Evolutionary conservation across 352 stramenopile genomes (phyloP).

Genomic region (Phytophthora nicotianae): DNA sequence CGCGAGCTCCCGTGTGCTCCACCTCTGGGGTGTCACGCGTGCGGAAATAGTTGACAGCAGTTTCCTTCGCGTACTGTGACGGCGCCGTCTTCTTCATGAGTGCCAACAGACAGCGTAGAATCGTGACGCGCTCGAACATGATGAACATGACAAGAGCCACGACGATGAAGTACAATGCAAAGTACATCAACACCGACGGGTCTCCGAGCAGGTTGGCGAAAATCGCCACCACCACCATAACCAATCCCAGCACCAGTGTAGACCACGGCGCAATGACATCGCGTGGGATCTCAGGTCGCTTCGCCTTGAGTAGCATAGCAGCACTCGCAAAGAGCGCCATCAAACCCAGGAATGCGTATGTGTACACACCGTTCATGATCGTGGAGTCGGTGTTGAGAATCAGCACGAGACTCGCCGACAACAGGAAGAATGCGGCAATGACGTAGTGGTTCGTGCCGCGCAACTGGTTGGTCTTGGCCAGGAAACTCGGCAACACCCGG

Average conservation of each 20-base stretch:
- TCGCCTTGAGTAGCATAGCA: conserved; percentile 85
- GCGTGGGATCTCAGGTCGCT: conserved; percentile 73
- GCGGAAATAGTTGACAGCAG: conserved; percentile 43
- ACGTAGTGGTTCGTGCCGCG: conserved; percentile 80
- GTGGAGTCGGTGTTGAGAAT: conserved; percentile 66
- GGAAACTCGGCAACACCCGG: conserved; percentile 53
- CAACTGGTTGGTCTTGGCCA: conserved; percentile 52
- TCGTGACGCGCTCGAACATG: conserved; percentile 54
- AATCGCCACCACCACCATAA: conserved; percentile 52
- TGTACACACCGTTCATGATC: conserved; percentile 81
- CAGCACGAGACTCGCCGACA: conserved; percentile 68
- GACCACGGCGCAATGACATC: conserved; percentile 60
- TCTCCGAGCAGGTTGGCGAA: conserved; percentile 55
- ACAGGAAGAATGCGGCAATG: conserved; percentile 64
- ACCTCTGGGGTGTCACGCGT: conserved; percentile 10
- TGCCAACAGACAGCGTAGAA: conserved; percentile 40
- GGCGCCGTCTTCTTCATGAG: conserved; percentile 46
- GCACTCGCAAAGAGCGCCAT: conserved; percentile 83
- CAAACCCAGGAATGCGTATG: conserved; percentile 81
- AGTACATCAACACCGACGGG: conserved; percentile 52
- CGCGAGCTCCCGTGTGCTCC: conserved; percentile 44
- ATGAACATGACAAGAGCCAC: conserved; percentile 48
- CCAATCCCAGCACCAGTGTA: conserved; percentile 27
- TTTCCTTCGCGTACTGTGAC: conserved; percentile 29
- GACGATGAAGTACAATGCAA: conserved; percentile 55